Conservation (phyloP, 164 flowering plant species). For the Akebia trifoliata region DNA sequence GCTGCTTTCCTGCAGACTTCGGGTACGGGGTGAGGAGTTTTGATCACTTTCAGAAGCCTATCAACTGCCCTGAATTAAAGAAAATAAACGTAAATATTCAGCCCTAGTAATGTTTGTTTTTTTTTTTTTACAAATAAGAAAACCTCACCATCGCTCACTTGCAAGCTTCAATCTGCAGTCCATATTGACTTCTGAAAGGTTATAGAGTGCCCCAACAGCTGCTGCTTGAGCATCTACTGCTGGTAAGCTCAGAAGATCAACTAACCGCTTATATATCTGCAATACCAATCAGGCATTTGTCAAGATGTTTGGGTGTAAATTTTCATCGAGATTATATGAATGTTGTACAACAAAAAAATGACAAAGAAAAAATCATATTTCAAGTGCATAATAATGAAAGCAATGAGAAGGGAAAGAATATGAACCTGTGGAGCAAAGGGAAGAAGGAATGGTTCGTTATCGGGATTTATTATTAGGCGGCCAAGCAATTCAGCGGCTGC, state of each 20-base stretch:
- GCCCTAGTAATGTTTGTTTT: not conserved
- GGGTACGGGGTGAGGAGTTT: slow-evolving; percentile 81
- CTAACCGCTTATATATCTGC: slow-evolving; percentile 83
- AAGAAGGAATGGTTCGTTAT: slow-evolving; percentile 84
- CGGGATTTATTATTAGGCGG: slow-evolving; percentile 89
- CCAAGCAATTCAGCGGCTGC: slow-evolving; percentile 95
- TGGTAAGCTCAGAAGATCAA: slow-evolving; percentile 79
- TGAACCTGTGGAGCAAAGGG: slow-evolving; percentile 84
- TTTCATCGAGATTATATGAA: not conserved
- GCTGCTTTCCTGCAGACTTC: slow-evolving; percentile 94
- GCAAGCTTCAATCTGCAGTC: slow-evolving; percentile 93
- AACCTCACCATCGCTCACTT: slow-evolving; percentile 78
- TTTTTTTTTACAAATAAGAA: not conserved
- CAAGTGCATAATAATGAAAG: not conserved
- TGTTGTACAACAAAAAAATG: not conserved
- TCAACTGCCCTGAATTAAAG: slow-evolving; percentile 74
- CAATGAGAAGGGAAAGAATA: not conserved
- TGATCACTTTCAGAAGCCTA: slow-evolving; percentile 72
- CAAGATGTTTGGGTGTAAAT: not conserved
- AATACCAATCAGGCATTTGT: slow-evolving; percentile 10
- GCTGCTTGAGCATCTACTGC: slow-evolving; percentile 92
- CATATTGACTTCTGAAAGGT: slow-evolving; percentile 87
- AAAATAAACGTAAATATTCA: not conserved
- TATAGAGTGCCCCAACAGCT: slow-evolving; percentile 90
- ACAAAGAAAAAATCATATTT: not conserved